These are phyloP conservation scores for Penicillium longicatenatum DNA, from an alignment of 495 filamentous ascomycete species.

Conservation along the genomic window DNA sequence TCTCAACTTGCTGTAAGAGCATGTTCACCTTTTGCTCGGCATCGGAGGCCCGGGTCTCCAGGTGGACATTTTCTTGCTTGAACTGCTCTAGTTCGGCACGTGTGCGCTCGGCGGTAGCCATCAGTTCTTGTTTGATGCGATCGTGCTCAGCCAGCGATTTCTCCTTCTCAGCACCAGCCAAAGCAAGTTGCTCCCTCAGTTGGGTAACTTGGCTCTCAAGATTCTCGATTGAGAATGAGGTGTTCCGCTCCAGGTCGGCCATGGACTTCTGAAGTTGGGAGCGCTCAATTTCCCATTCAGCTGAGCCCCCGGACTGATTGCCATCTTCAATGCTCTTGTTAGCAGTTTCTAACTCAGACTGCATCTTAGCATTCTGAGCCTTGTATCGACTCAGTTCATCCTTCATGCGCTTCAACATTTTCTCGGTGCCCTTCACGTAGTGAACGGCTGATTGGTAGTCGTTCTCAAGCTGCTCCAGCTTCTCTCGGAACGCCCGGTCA, in stretches of 20 bases:
- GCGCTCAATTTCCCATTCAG: slow-evolving; percentile 80
- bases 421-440: slow-evolving; percentile 98
- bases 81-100: slow-evolving; percentile 76
- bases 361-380: slow-evolving; percentile 76
- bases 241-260: slow-evolving; percentile 63
- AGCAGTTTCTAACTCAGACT: slow-evolving; percentile 70
- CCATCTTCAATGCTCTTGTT: slow-evolving; percentile 43
- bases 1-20: slow-evolving; percentile 90
- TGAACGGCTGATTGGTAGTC: slow-evolving; percentile 99
- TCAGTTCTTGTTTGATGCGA: slow-evolving; percentile 59
- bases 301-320: slow-evolving; percentile 40
- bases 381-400: slow-evolving; percentile 91
- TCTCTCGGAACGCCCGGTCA: slow-evolving; percentile 83
- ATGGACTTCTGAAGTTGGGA: slow-evolving; percentile 65
- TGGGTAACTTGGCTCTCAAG: slow-evolving; percentile 72
- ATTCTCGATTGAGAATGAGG: slow-evolving; percentile 61
- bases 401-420: slow-evolving; percentile 99
- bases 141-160: slow-evolving; percentile 56
- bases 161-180: slow-evolving; percentile 68
- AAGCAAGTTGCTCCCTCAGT: slow-evolving; percentile 66
- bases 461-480: slow-evolving; percentile 87
- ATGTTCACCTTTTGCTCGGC: slow-evolving; percentile 92
- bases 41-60: slow-evolving; percentile 81
- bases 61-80: slow-evolving; percentile 73
- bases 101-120: slow-evolving; percentile 54